phyloP scores from a whole-genome alignment of 257 asterid species.

The Rubia yunnanensis region DNA sequence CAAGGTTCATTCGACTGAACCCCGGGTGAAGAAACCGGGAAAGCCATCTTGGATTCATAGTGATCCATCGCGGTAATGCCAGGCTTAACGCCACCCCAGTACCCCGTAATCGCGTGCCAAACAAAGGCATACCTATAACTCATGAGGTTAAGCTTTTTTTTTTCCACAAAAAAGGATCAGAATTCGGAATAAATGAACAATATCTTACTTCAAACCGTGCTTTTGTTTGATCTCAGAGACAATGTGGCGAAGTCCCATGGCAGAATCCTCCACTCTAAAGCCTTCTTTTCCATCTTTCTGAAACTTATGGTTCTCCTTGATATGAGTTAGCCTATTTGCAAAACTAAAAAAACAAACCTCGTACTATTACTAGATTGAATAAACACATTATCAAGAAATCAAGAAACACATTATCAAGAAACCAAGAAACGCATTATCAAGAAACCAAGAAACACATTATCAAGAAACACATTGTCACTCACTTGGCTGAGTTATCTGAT shows the following conservation, averaged over 20 bases:
- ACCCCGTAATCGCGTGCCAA: slow-evolving; percentile 89
- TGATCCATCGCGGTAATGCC: slow-evolving; percentile 53
- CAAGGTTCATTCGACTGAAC: slow-evolving; percentile 57
- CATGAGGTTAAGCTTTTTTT: not conserved
- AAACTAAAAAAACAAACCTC: slow-evolving; percentile 43
- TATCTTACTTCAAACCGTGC: slow-evolving; percentile 50
- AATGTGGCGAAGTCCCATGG: slow-evolving; percentile 60
- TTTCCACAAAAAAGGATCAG: not conserved
- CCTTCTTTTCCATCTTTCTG: slow-evolving; percentile 67
- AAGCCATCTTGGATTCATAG: slow-evolving; percentile 58
- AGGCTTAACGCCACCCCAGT: slow-evolving; percentile 87
- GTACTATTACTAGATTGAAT: not conserved
- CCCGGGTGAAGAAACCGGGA: slow-evolving; percentile 71
- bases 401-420: not conserved
- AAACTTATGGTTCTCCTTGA: slow-evolving; percentile 89
- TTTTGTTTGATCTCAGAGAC: slow-evolving; percentile 56
- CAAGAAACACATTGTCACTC: slow-evolving; percentile 22
- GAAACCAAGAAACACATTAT: not conserved
- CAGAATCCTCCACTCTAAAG: slow-evolving; percentile 54
- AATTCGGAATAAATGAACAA: not conserved
- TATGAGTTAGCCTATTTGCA: slow-evolving; percentile 64
- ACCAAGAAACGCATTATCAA: not conserved
- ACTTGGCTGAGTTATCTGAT: slow-evolving; percentile 85
- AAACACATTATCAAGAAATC: not conserved
- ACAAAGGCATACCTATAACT: slow-evolving; percentile 72